Base-by-base conservation (phyloP, 805 yeast species). In the Schizosaccharomyces pombe region DNA sequence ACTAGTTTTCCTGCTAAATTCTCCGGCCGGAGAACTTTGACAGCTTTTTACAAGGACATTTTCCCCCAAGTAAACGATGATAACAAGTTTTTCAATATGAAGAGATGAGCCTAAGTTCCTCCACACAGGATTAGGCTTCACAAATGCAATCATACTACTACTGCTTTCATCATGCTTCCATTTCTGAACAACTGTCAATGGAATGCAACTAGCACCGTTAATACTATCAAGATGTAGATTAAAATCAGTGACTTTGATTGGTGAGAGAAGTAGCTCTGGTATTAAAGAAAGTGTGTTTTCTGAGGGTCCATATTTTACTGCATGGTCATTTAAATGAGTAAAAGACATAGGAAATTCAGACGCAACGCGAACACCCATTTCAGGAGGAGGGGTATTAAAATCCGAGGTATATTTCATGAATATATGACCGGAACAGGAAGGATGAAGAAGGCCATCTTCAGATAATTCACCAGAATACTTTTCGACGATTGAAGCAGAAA, bases 21-120 rank as follows among this genome's bases (percentile, higher is more conserved):
- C 49, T 22, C 49, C 49, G 5, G 49, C 49, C 14, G 49, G 49
- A 22, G 49, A 43, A 9, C 49, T 43, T n/a, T 26, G 49, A 22
- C 49, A 43, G 26, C 49, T 19, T 26, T 43, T 43, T 9, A 43
- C 49, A 24, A 43, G 6, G n/a, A 43, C 26, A 24, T 43, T 43
- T 43, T 43, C 49, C 14, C 49, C 49, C 30, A 43, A 43, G 14
- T 19, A 43, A 5, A 43, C 49, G 26, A 6, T 19, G 9, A 43
- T 19, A 19, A 26, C 28, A 29, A 43, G 49, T 14, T 43, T 43
- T 19, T 43, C 11, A 8, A 43, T 5, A 22, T 11, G 5, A 22
- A 22, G 30, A 1, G 28, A 22, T 19, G 19, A 14, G 3, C 30
- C 49, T 22, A 26, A 9, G 14, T 43, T 19, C 30, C 26, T 43